Conservation (phyloP, 108 stramenopile genomes). For the Thalassiosira profunda region DNA sequence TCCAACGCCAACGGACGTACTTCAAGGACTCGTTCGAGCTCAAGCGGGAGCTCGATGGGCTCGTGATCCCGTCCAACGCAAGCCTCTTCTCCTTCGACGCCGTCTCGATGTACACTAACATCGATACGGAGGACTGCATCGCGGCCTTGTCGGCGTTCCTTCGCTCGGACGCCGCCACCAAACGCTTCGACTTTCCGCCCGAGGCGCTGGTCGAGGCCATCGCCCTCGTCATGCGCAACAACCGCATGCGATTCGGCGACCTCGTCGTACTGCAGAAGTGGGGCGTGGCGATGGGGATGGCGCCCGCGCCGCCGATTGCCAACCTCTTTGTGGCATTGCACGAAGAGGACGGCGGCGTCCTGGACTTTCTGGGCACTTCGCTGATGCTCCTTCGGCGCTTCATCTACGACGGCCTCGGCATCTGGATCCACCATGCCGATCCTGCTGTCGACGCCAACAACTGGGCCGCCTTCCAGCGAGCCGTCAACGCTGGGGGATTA, state of each 20-base stretch:
- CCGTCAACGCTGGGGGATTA: conserved; percentile 17
- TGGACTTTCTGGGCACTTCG: background rate
- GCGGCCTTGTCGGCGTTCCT: background rate
- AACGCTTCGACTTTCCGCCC: background rate
- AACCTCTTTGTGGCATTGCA: conserved; percentile 25
- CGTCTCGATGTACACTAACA: conserved; percentile 39
- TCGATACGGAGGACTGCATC: conserved; percentile 1
- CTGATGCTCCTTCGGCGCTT: conserved; percentile 17
- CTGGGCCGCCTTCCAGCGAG: conserved; percentile 11
- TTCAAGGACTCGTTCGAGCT: conserved; percentile 19
- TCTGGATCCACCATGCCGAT: conserved; percentile 16
- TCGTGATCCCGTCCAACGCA: conserved; percentile 4
- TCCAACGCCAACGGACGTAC: conserved; percentile 12
- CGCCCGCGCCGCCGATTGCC: conserved; percentile 11
- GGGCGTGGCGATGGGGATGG: conserved; percentile 33
- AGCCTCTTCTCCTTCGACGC: conserved; percentile 26
- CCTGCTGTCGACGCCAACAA: background rate
- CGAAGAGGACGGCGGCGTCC: background rate
- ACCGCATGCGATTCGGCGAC: conserved; percentile 27
- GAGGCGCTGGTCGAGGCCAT: conserved; percentile 31
- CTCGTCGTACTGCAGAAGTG: conserved; percentile 13
- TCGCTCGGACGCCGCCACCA: background rate
- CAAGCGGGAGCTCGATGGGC: background rate
- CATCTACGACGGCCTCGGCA: conserved; percentile 33
- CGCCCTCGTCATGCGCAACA: conserved; percentile 10